These are phyloP conservation scores for Penicillium flavigenum DNA, from an alignment of 495 filamentous ascomycete species.

Conservation along the genomic window DNA sequence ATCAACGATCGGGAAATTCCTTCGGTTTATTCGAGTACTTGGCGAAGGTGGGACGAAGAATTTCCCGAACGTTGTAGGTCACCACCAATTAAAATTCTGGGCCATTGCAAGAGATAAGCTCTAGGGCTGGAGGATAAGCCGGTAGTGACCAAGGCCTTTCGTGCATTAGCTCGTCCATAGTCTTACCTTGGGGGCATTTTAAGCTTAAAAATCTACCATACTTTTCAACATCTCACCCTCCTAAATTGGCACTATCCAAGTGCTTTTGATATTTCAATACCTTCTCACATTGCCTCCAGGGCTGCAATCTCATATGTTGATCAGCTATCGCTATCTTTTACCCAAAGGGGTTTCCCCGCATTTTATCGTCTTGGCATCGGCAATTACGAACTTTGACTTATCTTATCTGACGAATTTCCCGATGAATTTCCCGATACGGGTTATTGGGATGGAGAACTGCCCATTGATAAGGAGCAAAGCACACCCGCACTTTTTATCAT, in stretches of 20 bases:
- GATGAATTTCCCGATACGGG: conserved; percentile 17
- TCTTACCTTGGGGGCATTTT: neutral
- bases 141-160: neutral
- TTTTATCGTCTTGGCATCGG: conserved; percentile 22
- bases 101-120: conserved; percentile 6
- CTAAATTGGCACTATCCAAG: neutral
- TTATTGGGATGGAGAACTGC: neutral
- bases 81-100: neutral
- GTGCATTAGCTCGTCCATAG: neutral
- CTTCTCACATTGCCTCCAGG: neutral
- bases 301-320: neutral
- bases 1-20: conserved; percentile 14
- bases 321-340: neutral
- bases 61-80: conserved; percentile 9
- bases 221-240: neutral
- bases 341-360: conserved; percentile 11
- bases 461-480: conserved; percentile 9
- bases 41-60: conserved; percentile 1
- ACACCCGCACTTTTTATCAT: neutral
- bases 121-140: neutral
- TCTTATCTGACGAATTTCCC: conserved; percentile 4
- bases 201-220: conserved; percentile 3
- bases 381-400: conserved; percentile 1
- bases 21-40: conserved; percentile 15
- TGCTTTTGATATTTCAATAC: neutral